phyloP scores from a whole-genome alignment of 176 grass and related monocot genomes.

The Rhynchospora tenuis region DNA sequence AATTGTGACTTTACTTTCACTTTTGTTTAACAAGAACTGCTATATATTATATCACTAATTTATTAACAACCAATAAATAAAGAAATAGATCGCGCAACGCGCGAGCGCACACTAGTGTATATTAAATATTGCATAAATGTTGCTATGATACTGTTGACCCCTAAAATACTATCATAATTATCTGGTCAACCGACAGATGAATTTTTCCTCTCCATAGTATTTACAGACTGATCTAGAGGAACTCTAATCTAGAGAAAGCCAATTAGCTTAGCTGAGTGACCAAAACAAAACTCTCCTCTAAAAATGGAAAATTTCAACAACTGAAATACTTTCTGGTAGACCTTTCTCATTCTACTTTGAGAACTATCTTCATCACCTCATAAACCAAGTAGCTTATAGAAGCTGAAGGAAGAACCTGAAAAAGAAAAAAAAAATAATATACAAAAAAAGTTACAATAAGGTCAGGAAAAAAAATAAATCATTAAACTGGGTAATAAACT shows the following conservation, averaged over 20 bases:
- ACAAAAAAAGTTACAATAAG: constrained; percentile 1
- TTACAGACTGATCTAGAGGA: too few relatives aligned
- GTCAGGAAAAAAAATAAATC: background rate
- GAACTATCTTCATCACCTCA: constrained; percentile 95
- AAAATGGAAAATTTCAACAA: constrained; percentile 8
- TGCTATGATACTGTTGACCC: too few relatives aligned
- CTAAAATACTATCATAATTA: too few relatives aligned
- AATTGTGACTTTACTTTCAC: too few relatives aligned
- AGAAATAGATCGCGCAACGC: too few relatives aligned
- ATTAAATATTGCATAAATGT: too few relatives aligned
- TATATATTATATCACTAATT: too few relatives aligned
- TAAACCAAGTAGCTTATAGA: constrained; percentile 98
- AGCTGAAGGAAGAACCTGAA: constrained; percentile 88
- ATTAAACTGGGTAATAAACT: background rate
- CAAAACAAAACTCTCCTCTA: background rate
- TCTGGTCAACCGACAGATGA: too few relatives aligned
- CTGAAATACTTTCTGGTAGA: background rate
- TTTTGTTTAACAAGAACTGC: too few relatives aligned
- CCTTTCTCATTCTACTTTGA: constrained; percentile 83
- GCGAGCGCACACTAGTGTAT: too few relatives aligned
- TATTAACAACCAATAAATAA: too few relatives aligned
- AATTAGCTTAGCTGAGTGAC: constrained; percentile 21
- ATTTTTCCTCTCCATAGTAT: too few relatives aligned
- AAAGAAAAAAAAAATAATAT: background rate
- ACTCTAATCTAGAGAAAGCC: constrained; percentile 1